A percentile compares a stretch with the other conserved stretches of the same genome.
phyloP scores from a whole-genome alignment of 2,329 filamentous ascomycete genomes.

The Zymoseptoria pseudotritici region DNA sequence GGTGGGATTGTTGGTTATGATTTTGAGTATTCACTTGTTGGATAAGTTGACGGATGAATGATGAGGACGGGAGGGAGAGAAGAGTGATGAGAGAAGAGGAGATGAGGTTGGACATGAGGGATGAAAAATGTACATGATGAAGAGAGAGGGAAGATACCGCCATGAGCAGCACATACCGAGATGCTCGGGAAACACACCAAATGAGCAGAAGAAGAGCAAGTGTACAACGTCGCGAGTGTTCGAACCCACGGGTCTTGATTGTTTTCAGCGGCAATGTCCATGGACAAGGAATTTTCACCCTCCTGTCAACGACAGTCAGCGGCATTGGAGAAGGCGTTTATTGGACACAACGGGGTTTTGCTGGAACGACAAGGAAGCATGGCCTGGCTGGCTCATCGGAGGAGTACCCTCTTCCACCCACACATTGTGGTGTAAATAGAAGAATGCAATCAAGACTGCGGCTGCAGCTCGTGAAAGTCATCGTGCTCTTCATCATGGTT shows the following conservation, averaged over 20 bases:
- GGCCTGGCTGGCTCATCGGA: background rate
- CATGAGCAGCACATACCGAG: no score
- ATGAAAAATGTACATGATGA: background rate
- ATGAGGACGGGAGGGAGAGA: slow-evolving; percentile 3
- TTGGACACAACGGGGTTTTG: background rate
- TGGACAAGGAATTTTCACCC: background rate
- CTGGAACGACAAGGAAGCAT: background rate
- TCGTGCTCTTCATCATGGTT: background rate
- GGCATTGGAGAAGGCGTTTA: background rate
- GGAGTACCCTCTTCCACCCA: background rate
- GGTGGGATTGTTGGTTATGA: slow-evolving; percentile 92
- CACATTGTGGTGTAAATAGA: background rate
- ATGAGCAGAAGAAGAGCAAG: background rate
- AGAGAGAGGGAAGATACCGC: background rate
- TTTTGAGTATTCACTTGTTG: slow-evolving; percentile 80
- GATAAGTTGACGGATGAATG: slow-evolving; percentile 48
- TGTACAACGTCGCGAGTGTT: background rate
- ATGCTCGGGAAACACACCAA: no score
- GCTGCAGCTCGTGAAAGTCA: background rate
- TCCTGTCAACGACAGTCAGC: background rate
- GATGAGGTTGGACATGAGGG: background rate
- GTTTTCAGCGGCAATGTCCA: background rate
- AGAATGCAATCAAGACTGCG: background rate
- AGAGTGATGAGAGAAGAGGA: background rate
- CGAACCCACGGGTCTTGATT: background rate